phyloP scores from a whole-genome alignment of 352 stramenopile species.

The Pythium dissotocum region DNA sequence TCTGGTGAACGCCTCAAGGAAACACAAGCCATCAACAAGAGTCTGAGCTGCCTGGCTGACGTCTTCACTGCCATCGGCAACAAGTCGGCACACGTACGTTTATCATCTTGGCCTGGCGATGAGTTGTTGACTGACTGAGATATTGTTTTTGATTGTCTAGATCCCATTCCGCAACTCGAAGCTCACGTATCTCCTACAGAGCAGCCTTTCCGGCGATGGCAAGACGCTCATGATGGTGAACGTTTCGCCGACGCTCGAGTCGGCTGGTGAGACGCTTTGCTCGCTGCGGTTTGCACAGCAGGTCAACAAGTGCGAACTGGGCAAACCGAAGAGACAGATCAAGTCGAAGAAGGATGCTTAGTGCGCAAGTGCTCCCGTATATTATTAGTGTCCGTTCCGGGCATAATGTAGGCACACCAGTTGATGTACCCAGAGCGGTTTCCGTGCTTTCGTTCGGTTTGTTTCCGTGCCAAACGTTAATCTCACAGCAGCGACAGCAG shows the following conservation, averaged over 20 bases:
- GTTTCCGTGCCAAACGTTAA: background rate
- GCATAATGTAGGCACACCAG: slow-evolving; percentile 8
- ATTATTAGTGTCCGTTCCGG: slow-evolving; percentile 27
- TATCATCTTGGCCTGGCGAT: background rate
- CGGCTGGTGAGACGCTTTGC: slow-evolving; percentile 96
- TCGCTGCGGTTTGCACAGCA: slow-evolving; percentile 96
- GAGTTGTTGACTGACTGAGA: background rate
- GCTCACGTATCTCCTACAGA: slow-evolving; percentile 98
- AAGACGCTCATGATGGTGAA: slow-evolving; percentile 99
- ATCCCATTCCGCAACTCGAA: slow-evolving; percentile 99
- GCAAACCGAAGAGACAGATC: slow-evolving; percentile 92
- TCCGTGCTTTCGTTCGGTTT: background rate
- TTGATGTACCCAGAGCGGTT: slow-evolving; percentile 7
- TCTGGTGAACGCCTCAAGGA: slow-evolving; percentile 95
- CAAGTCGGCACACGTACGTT: slow-evolving; percentile 92
- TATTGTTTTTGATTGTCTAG: slow-evolving; percentile 28
- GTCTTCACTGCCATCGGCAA: slow-evolving; percentile 97
- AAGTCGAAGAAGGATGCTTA: slow-evolving; percentile 66
- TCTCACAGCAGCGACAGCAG: slow-evolving; percentile 13
- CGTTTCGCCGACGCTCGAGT: slow-evolving; percentile 94
- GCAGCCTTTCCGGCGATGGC: slow-evolving; percentile 96
- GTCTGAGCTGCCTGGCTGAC: slow-evolving; percentile 97
- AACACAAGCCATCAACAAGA: slow-evolving; percentile 99
- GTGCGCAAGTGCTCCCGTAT: slow-evolving; percentile 9
- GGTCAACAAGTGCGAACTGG: slow-evolving; percentile 97